These are phyloP conservation scores for Backusella parvicylindrica DNA, from an alignment of 192 early-diverging fungal genomes.

Conservation along the genomic window DNA sequence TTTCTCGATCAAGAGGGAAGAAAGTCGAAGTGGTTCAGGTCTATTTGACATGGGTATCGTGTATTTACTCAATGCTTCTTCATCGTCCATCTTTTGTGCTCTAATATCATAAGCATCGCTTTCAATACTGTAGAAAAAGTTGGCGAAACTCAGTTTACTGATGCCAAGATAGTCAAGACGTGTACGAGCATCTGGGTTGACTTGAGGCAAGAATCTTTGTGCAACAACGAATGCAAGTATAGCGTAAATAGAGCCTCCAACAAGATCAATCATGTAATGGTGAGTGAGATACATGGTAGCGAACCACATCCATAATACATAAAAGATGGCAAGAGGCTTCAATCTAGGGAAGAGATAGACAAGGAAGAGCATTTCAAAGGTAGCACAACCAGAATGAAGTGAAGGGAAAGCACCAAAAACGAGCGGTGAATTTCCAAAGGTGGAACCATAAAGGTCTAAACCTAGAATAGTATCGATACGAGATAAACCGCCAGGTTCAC, in stretches of 20 bases:
- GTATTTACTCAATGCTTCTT: not conserved
- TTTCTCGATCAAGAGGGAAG: not conserved
- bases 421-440: constrained; percentile 63
- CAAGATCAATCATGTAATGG: constrained; percentile 69
- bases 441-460: constrained; percentile 52
- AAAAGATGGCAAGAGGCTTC: constrained; percentile 39
- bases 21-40: constrained; percentile 2
- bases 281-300: constrained; percentile 71
- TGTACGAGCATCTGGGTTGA: constrained; percentile 23
- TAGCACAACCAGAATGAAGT: constrained; percentile 66
- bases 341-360: constrained; percentile 40
- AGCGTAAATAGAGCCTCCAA: constrained; percentile 62
- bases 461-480: constrained; percentile 65
- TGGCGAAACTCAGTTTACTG: constrained; percentile 2
- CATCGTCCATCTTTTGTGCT: not conserved
- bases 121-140: constrained; percentile 14
- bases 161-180: constrained; percentile 33
- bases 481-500: constrained; percentile 61
- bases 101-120: not conserved
- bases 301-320: constrained; percentile 75
- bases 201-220: constrained; percentile 41
- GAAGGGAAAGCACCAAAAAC: constrained; percentile 79
- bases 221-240: constrained; percentile 50
- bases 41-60: not conserved
- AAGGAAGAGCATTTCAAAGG: constrained; percentile 57